phyloP scores from a whole-genome alignment of 1,139 yeast species.

The Taiozyma sp. region DNA sequence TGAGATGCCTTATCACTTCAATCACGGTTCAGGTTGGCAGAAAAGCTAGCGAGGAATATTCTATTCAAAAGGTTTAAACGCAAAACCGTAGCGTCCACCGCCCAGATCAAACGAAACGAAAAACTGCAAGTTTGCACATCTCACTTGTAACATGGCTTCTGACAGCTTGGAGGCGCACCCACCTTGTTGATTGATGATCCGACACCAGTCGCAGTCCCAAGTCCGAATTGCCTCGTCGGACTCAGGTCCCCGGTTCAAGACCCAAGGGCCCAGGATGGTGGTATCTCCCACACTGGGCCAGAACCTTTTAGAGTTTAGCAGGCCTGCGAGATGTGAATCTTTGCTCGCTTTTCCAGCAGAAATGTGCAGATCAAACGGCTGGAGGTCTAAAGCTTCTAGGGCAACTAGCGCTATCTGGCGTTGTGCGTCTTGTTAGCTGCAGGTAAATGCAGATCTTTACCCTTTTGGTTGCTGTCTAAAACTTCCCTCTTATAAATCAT shows the following conservation, averaged over 20 bases:
- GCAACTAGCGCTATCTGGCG: neutral
- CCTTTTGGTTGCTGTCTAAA: neutral
- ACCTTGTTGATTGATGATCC: neutral
- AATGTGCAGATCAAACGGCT: neutral
- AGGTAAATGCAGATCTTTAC: neutral
- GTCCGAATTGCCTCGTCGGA: too few species aligned
- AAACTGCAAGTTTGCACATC: neutral
- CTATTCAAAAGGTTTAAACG: too few species aligned
- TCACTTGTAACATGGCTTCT: neutral
- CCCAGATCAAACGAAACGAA: neutral
- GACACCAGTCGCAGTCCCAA: too few species aligned
- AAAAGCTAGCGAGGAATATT: too few species aligned
- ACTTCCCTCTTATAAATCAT: neutral
- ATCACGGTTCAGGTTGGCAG: too few species aligned
- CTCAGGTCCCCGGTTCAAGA: neutral
- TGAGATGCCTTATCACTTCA: too few species aligned
- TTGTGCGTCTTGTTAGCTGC: neutral
- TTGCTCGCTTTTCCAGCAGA: neutral
- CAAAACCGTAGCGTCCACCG: too few species aligned
- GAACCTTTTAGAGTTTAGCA: neutral
- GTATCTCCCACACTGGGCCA: neutral
- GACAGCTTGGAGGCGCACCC: neutral
- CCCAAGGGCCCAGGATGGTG: neutral
- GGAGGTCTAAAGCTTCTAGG: too few species aligned
- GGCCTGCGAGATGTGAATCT: neutral